Evolutionary conservation across 306 rosid genomes (phyloP).

Genomic region (Morella rubra): DNA sequence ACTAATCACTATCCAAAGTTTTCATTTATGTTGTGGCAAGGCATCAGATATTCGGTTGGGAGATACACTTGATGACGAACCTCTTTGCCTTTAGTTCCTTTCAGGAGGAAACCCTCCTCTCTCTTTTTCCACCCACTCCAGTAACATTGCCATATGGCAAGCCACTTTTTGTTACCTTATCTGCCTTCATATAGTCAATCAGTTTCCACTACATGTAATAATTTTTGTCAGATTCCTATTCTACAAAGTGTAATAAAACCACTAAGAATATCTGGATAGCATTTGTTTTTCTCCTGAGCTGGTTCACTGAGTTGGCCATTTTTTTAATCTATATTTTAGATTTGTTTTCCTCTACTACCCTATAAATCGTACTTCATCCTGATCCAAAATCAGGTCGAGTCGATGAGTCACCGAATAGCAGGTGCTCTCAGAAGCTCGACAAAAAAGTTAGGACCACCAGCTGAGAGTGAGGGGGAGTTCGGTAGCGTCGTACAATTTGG

Average conservation of each 20-base stretch:
- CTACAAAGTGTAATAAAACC: background rate
- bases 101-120: background rate
- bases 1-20: background rate
- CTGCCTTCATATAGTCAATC: background rate
- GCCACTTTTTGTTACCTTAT: background rate
- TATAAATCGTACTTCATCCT: too few species aligned
- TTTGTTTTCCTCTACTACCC: too few species aligned
- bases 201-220: background rate
- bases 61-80: background rate
- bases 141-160: background rate
- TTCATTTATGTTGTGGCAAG: background rate
- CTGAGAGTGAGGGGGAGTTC: too few species aligned
- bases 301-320: too few species aligned
- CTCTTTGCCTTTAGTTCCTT: too few species aligned
- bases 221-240: background rate
- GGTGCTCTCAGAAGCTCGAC: too few species aligned
- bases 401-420: too few species aligned
- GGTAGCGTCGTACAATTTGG: background rate
- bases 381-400: too few species aligned
- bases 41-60: background rate
- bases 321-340: too few species aligned
- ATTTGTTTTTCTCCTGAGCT: too few species aligned
- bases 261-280: too few species aligned
- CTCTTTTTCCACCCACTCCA: background rate
- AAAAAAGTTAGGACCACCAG: too few species aligned